These are phyloP conservation scores for Mortierella sp. DNA, from an alignment of 371 early-diverging fungal genomes.

Conservation along the genomic window DNA sequence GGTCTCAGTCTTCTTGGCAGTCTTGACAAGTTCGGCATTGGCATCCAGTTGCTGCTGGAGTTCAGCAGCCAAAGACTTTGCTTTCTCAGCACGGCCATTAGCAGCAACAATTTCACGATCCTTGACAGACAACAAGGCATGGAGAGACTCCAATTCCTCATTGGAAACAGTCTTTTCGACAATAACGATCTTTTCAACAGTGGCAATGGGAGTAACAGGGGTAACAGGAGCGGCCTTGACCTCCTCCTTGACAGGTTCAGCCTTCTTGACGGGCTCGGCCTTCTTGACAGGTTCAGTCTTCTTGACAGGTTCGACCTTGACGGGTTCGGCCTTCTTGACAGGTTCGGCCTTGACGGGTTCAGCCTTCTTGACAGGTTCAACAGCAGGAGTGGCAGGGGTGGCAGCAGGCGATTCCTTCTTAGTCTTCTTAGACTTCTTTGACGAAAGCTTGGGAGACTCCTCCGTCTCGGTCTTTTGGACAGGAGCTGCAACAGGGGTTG, in stretches of 20 bases:
- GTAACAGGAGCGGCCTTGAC: constrained; percentile 8
- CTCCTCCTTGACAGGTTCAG: constrained; percentile 15
- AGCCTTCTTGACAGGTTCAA: constrained; percentile 3
- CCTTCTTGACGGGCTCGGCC: constrained; percentile 11
- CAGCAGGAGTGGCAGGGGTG: neutral
- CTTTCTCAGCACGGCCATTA: constrained; percentile 21
- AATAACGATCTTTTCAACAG: constrained; percentile 8
- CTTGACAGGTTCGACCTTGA: constrained; percentile 15
- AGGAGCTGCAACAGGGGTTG: neutral
- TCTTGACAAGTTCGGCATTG: constrained; percentile 36
- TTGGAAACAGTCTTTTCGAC: constrained; percentile 28
- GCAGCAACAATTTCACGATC: constrained; percentile 28
- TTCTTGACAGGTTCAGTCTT: constrained; percentile 8
- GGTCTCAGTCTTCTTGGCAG: constrained; percentile 49
- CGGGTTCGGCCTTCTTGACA: constrained; percentile 10
- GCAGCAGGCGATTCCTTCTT: constrained; percentile 10
- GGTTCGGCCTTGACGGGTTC: constrained; percentile 11
- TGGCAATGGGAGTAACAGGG: neutral
- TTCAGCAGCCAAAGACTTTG: constrained; percentile 31
- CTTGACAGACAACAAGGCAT: constrained; percentile 20
- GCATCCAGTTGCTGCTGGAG: constrained; percentile 40
- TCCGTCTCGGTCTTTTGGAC: constrained; percentile 1
- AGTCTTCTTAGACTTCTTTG: constrained; percentile 35
- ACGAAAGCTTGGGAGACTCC: constrained; percentile 15
- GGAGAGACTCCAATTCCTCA: constrained; percentile 42